A percentile compares a stretch with the other conserved stretches of the same genome.
Conservation (phyloP, 164 flowering plant species). For the Vitis riparia region DNA sequence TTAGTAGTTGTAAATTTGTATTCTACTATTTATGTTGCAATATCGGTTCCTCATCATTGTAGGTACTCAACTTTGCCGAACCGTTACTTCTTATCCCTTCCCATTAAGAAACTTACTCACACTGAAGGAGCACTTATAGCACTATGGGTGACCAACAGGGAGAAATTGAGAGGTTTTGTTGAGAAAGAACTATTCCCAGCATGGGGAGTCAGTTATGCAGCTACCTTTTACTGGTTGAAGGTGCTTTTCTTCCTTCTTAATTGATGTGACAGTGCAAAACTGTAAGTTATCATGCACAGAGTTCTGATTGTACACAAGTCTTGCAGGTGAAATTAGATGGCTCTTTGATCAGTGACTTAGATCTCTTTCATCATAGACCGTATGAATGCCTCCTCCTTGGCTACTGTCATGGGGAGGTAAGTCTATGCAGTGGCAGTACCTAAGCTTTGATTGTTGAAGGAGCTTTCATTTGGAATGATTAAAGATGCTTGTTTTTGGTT, state of each 20-base stretch:
- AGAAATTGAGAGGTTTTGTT: conserved; percentile 73
- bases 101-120: conserved; percentile 76
- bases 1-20: not conserved
- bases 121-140: conserved; percentile 81
- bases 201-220: conserved; percentile 71
- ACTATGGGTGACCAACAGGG: conserved; percentile 94
- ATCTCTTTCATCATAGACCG: conserved; percentile 90
- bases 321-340: conserved; percentile 82
- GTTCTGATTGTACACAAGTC: not conserved
- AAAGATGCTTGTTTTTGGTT: not conserved
- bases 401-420: conserved; percentile 52
- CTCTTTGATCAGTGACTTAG: conserved; percentile 73
- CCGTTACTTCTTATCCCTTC: conserved; percentile 74
- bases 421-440: conserved; percentile 8
- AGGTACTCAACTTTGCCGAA: conserved; percentile 95
- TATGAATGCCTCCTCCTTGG: conserved; percentile 92
- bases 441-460: not conserved
- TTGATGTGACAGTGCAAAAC: not conserved
- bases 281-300: not conserved
- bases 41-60: conserved; percentile 17
- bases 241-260: conserved; percentile 23
- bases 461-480: not conserved
- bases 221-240: conserved; percentile 86
- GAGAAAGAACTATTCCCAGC: conserved; percentile 81
- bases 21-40: not conserved